Evolutionary conservation across 768 basidiomycete genomes (phyloP).

Genomic region (Postia placenta): DNA sequence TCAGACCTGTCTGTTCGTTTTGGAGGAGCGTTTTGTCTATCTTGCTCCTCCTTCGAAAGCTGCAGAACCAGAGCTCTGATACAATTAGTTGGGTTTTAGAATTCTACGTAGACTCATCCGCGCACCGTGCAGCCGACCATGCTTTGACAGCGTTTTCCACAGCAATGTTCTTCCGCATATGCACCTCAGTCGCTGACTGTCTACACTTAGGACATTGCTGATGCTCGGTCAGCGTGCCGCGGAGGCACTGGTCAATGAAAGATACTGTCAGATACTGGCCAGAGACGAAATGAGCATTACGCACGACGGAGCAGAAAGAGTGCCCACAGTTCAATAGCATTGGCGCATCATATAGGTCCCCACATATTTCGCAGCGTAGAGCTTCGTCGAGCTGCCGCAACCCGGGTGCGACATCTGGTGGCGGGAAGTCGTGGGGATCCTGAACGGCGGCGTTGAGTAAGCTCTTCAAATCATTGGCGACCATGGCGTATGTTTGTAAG

Average conservation of each 20-base stretch:
- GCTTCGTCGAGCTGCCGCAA: constrained; percentile 58
- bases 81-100: no score
- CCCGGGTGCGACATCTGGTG: constrained; percentile 36
- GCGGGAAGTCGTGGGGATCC: constrained; percentile 71
- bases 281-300: constrained; percentile 17
- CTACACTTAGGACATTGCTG: constrained; percentile 73
- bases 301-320: constrained; percentile 73
- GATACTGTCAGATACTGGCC: constrained; percentile 74
- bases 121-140: constrained; percentile 71
- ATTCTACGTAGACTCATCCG: neutral
- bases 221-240: constrained; percentile 48
- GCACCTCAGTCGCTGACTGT: constrained; percentile 49
- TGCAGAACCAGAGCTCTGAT: constrained; percentile 15
- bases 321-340: constrained; percentile 74
- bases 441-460: constrained; percentile 27
- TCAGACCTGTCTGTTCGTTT: neutral
- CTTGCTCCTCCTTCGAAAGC: constrained; percentile 5
- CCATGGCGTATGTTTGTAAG: no score
- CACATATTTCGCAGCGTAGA: constrained; percentile 71
- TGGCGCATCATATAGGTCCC: constrained; percentile 67
- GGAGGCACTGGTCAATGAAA: constrained; percentile 62
- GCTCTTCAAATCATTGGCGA: neutral
- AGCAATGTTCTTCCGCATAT: constrained; percentile 61
- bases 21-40: neutral
- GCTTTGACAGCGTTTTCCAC: constrained; percentile 63